Percentiles rank a stretch among this genome's conserved stretches.
Evolutionary conservation across 306 rosid genomes (phyloP).

Genomic region (Lathyrus sativus): DNA sequence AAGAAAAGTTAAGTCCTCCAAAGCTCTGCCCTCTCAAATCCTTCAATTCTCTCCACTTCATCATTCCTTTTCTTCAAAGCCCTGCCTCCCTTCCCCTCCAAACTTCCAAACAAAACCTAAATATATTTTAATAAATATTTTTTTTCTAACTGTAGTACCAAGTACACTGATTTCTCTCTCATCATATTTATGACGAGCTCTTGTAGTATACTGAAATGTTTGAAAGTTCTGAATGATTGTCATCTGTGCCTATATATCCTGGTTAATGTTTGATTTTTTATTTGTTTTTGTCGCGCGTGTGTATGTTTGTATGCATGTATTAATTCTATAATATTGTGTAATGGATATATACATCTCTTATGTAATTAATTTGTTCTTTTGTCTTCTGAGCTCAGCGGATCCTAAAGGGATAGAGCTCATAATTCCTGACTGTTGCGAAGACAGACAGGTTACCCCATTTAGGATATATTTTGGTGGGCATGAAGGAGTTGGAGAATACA

Average conservation of each 20-base stretch:
- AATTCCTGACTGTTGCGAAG: constrained; percentile 77
- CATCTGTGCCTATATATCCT: constrained; percentile 19
- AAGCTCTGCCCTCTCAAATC: too few relatives aligned
- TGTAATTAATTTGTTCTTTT: constrained; percentile 16
- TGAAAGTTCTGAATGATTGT: neutral
- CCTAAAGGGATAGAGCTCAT: constrained; percentile 78
- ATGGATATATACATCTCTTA: neutral
- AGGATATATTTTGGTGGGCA: constrained; percentile 87
- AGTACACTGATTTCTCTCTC: neutral
- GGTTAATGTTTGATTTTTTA: neutral
- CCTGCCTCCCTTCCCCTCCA: too few relatives aligned
- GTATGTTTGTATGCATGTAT: neutral
- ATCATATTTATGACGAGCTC: constrained; percentile 4
- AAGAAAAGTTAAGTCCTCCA: too few relatives aligned
- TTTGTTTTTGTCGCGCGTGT: neutral
- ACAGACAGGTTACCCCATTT: constrained; percentile 52
- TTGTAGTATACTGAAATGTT: neutral
- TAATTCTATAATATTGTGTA: neutral
- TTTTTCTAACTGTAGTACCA: neutral
- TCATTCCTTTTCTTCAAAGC: too few relatives aligned
- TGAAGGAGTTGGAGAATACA: constrained; percentile 82
- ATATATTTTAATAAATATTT: constrained; percentile 10
- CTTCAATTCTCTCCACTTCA: too few relatives aligned
- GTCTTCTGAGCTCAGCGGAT: constrained; percentile 55
- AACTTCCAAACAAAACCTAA: too few relatives aligned